Conservation (phyloP, 2,329 filamentous ascomycete genomes). For the Shiraia sp. region DNA sequence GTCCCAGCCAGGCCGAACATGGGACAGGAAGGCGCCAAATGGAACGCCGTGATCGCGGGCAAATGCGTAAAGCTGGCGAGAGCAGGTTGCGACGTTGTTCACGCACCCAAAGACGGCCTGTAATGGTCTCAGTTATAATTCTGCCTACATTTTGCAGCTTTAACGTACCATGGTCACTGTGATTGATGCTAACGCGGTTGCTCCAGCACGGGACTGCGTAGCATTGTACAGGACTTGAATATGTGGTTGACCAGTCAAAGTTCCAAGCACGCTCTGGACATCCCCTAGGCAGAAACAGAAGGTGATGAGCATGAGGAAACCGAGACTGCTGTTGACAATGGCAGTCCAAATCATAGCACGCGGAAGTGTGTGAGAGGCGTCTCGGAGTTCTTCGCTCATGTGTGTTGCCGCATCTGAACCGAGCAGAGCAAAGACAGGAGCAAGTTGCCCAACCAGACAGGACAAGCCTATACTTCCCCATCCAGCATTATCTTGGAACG, state of each 20-base stretch:
- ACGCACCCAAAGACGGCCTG: conserved; percentile 32
- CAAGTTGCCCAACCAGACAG: conserved; percentile 25
- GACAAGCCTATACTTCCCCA: conserved; percentile 32
- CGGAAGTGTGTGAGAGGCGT: conserved; percentile 42
- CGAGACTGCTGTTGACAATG: conserved; percentile 43
- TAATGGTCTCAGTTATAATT: conserved; percentile 1
- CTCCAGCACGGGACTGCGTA: conserved; percentile 21
- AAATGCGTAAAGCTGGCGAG: conserved; percentile 41
- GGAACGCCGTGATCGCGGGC: conserved; percentile 33
- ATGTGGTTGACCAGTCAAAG: conserved; percentile 23
- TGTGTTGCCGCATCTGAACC: conserved; percentile 37
- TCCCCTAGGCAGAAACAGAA: conserved; percentile 32
- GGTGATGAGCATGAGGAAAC: conserved; percentile 44
- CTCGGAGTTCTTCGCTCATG: conserved; percentile 39
- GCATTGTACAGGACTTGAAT: conserved; percentile 33
- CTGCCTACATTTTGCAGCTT: too few species aligned
- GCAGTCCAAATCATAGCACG: conserved; percentile 48
- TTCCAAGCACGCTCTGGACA: conserved; percentile 14
- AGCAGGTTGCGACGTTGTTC: conserved; percentile 32
- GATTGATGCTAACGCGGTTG: conserved; percentile 27
- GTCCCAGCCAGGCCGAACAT: conserved; percentile 24
- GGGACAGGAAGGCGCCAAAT: conserved; percentile 10
- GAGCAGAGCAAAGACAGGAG: conserved; percentile 25
- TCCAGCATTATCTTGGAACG: conserved; percentile 30
- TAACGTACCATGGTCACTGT: conserved; percentile 10